Percentiles rank a stretch among this genome's conserved stretches.
phyloP scores from a whole-genome alignment of 106 monocot genomes.

The Acanthochlamys bracteata region DNA sequence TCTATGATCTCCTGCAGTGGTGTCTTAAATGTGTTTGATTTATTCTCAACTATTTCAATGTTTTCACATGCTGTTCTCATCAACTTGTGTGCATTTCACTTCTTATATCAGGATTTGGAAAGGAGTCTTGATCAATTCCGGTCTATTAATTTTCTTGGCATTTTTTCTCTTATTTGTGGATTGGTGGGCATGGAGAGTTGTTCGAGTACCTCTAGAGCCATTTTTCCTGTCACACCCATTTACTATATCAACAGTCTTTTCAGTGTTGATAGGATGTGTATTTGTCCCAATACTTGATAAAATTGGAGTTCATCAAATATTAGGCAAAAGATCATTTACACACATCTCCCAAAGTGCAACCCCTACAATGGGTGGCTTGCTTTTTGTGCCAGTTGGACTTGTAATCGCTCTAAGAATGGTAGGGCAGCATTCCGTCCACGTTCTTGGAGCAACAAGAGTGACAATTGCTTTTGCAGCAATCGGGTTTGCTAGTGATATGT shows the following conservation, averaged over 20 bases:
- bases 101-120: constrained; percentile 37
- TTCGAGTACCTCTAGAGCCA: constrained; percentile 71
- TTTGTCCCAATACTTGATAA: constrained; percentile 62
- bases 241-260: constrained; percentile 42
- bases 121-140: constrained; percentile 57
- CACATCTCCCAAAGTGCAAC: constrained; percentile 30
- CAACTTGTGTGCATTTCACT: too few relatives aligned
- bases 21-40: too few relatives aligned
- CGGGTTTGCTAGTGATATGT: constrained; percentile 70
- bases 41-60: too few relatives aligned
- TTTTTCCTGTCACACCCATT: constrained; percentile 78
- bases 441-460: constrained; percentile 42
- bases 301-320: constrained; percentile 51
- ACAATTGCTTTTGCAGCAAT: constrained; percentile 59
- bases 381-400: constrained; percentile 78
- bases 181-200: constrained; percentile 82
- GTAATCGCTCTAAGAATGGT: constrained; percentile 32
- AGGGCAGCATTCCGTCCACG: constrained; percentile 34
- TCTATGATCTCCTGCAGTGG: too few relatives aligned
- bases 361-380: constrained; percentile 84
- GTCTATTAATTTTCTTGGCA: constrained; percentile 37
- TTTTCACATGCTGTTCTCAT: too few relatives aligned
- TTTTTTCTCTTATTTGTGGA: constrained; percentile 68
- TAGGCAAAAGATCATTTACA: constrained; percentile 29
- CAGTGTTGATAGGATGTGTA: constrained; percentile 61